Evolutionary conservation across 176 grass and related monocot genomes (phyloP).

Genomic region (Rhynchospora pubera): DNA sequence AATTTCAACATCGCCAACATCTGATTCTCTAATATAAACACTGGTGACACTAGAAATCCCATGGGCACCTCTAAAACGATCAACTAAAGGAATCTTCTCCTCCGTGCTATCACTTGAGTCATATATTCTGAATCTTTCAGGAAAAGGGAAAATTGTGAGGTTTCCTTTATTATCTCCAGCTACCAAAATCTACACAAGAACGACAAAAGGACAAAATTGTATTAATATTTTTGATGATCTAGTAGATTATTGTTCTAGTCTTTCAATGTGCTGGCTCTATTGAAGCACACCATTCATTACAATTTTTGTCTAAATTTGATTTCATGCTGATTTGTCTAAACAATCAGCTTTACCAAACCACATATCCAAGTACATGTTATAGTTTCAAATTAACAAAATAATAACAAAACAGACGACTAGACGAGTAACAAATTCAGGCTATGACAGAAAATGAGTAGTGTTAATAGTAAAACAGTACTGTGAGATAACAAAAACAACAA

Average conservation of each 20-base stretch:
- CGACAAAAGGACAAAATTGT: not conserved
- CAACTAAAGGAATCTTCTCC: constrained; percentile 37
- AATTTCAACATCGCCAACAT: constrained; percentile 45
- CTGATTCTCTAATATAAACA: constrained; percentile 45
- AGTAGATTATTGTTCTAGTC: not conserved
- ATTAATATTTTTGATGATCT: not conserved
- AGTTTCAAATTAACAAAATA: not conserved
- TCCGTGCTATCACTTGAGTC: constrained; percentile 17
- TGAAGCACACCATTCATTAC: not conserved
- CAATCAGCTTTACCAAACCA: not conserved
- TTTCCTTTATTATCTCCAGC: constrained; percentile 93
- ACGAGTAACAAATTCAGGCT: not conserved
- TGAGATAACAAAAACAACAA: not conserved
- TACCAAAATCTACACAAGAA: constrained; percentile 63
- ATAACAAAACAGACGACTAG: not conserved
- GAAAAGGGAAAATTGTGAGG: constrained; percentile 60
- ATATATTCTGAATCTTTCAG: constrained; percentile 21
- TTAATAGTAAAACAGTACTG: not conserved
- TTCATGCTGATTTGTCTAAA: constrained; percentile 1
- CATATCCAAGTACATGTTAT: not conserved
- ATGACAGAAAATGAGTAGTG: not conserved
- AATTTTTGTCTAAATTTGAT: not conserved
- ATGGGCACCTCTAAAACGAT: constrained; percentile 89
- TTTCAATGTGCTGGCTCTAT: constrained; percentile 7
- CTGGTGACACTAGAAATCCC: constrained; percentile 90